These are phyloP conservation scores for Kwoniella shandongensis DNA, from an alignment of 768 basidiomycete genomes.

Conservation along the genomic window DNA sequence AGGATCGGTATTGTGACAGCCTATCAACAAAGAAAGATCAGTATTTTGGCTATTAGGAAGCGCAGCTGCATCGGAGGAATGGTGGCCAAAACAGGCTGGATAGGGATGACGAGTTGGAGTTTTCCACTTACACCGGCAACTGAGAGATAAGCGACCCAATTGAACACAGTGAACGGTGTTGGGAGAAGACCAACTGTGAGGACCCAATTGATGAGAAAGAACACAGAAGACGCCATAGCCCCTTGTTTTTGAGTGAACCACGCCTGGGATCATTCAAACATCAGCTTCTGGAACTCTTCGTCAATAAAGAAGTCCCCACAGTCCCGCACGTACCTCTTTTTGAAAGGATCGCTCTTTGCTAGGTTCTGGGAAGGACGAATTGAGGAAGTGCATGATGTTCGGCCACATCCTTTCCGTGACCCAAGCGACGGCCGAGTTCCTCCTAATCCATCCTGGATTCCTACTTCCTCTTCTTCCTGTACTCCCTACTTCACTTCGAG, in stretches of 20 bases:
- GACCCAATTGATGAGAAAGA: conserved; percentile 48
- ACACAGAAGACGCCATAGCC: conserved; percentile 33
- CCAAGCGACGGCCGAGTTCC: conserved; percentile 16
- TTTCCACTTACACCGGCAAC: conserved; percentile 39
- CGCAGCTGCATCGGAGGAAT: neutral
- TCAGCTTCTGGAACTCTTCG: too few relatives aligned
- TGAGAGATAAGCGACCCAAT: conserved; percentile 33
- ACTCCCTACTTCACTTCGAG: conserved; percentile 20
- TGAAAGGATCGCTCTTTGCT: conserved; percentile 49
- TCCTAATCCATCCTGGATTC: conserved; percentile 30
- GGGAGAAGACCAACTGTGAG: conserved; percentile 35
- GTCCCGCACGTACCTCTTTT: conserved; percentile 45
- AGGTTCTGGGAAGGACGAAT: conserved; percentile 47
- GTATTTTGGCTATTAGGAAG: neutral
- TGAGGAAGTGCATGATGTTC: conserved; percentile 45
- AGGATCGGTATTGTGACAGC: conserved; percentile 44
- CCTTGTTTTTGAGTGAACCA: conserved; percentile 46
- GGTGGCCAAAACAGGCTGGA: too few relatives aligned
- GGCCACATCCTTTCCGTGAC: conserved; percentile 41
- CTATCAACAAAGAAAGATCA: conserved; percentile 10
- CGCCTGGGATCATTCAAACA: conserved; percentile 14
- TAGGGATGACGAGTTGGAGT: neutral
- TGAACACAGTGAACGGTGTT: conserved; percentile 26
- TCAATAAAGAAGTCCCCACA: too few relatives aligned
- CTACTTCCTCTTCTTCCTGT: conserved; percentile 29